phyloP scores from a whole-genome alignment of 352 stramenopile genomes.

The Pilasporangium apinafurcum region DNA sequence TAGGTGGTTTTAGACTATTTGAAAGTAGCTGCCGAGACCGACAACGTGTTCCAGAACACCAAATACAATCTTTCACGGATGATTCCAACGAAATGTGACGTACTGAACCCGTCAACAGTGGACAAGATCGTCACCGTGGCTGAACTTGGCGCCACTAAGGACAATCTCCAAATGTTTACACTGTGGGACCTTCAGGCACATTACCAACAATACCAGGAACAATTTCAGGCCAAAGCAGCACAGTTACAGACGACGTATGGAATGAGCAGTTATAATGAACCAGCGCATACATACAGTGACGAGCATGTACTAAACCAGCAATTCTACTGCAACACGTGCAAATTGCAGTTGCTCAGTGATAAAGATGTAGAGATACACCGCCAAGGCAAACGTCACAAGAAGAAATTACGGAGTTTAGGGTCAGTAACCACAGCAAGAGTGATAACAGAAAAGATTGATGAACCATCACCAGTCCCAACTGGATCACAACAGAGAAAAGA shows the following conservation, averaged over 20 bases:
- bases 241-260: conserved; percentile 10
- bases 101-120: not conserved
- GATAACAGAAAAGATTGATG: conserved; percentile 3
- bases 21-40: conserved; percentile 61
- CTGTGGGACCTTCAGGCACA: conserved; percentile 56
- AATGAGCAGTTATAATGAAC: conserved; percentile 7
- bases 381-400: conserved; percentile 84
- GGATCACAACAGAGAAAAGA: not conserved
- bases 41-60: conserved; percentile 88
- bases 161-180: conserved; percentile 63
- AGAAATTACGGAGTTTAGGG: conserved; percentile 43
- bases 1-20: conserved; percentile 64
- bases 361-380: conserved; percentile 66
- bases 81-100: conserved; percentile 62
- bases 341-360: conserved; percentile 66
- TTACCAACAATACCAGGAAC: conserved; percentile 48
- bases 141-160: conserved; percentile 54
- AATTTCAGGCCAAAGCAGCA: conserved; percentile 37
- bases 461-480: not conserved
- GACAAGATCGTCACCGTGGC: conserved; percentile 43
- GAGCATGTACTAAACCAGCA: conserved; percentile 33
- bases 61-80: conserved; percentile 89
- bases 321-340: conserved; percentile 65
- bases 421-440: conserved; percentile 25
- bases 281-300: conserved; percentile 31